phyloP scores from a whole-genome alignment of 2,329 filamentous ascomycete genomes.

The Fonsecaea pedrosoi region DNA sequence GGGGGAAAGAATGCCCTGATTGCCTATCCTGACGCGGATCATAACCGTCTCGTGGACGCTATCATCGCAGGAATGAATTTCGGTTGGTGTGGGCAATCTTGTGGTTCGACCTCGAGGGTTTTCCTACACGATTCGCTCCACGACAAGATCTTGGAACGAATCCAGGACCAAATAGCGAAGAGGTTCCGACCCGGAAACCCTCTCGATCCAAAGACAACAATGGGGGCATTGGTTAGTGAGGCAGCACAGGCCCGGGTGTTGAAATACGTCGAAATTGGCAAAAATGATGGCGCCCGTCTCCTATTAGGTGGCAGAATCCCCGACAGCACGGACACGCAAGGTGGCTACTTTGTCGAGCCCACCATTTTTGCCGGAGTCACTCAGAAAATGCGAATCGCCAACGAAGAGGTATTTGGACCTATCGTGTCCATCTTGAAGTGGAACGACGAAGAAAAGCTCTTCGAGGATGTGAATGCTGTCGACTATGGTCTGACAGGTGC shows the following conservation, averaged over 20 bases:
- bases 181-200: slow-evolving; percentile 71
- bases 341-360: slow-evolving; percentile 33
- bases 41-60: slow-evolving; percentile 71
- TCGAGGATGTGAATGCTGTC: slow-evolving; percentile 22
- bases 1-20: slow-evolving; percentile 70
- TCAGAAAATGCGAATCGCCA: slow-evolving; percentile 31
- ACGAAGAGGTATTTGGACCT: slow-evolving; percentile 36
- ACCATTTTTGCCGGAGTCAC: slow-evolving; percentile 32
- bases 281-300: slow-evolving; percentile 26
- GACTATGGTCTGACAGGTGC: slow-evolving; percentile 26
- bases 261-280: slow-evolving; percentile 31
- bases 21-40: slow-evolving; percentile 69
- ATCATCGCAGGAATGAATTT: slow-evolving; percentile 54
- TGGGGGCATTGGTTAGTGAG: slow-evolving; percentile 26
- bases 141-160: slow-evolving; percentile 69
- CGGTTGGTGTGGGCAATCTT: slow-evolving; percentile 57
- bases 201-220: slow-evolving; percentile 55
- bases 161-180: slow-evolving; percentile 65
- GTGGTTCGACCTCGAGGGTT: slow-evolving; percentile 68
- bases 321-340: slow-evolving; percentile 8
- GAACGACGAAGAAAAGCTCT: slow-evolving; percentile 23
- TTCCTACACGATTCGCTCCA: slow-evolving; percentile 67
- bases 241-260: slow-evolving; percentile 27
- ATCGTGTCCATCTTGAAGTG: slow-evolving; percentile 27
- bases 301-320: slow-evolving; percentile 20